These are phyloP conservation scores for Pichia heedii DNA, from an alignment of 805 yeast genomes.

Conservation along the genomic window DNA sequence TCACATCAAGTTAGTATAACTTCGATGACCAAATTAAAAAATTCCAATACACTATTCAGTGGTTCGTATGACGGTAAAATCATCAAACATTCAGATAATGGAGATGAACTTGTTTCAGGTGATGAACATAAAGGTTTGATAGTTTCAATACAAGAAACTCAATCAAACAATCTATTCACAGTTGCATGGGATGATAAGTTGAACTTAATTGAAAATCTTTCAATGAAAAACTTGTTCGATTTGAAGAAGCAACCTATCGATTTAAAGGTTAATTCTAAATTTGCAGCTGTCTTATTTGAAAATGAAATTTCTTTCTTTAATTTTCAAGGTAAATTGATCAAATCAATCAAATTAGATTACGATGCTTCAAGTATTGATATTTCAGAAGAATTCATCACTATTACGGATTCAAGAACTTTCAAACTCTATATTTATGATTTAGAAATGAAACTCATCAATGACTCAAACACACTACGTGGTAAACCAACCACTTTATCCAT, in stretches of 20 bases:
- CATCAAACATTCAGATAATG: slow-evolving; percentile 43
- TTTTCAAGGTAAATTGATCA: slow-evolving; percentile 22
- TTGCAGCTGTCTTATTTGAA: slow-evolving; percentile 38
- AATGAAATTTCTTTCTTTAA: slow-evolving; percentile 30
- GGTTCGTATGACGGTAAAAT: slow-evolving; percentile 83
- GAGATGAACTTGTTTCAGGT: slow-evolving; percentile 30
- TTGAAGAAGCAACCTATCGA: slow-evolving; percentile 42
- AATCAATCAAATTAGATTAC: slow-evolving; percentile 26
- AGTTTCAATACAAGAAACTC: slow-evolving; percentile 34
- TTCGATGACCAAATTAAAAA: slow-evolving; percentile 32
- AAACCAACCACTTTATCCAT: slow-evolving; percentile 55
- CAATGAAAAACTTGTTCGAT: slow-evolving; percentile 20
- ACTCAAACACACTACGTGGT: slow-evolving; percentile 42
- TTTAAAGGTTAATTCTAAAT: slow-evolving; percentile 28
- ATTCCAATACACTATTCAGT: slow-evolving; percentile 29
- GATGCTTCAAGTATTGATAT: slow-evolving; percentile 40
- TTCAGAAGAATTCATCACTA: slow-evolving; percentile 35
- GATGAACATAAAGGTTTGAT: slow-evolving; percentile 57
- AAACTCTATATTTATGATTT: slow-evolving; percentile 30
- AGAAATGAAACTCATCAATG: slow-evolving; percentile 11
- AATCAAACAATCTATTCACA: slow-evolving; percentile 20
- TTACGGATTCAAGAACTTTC: slow-evolving; percentile 38
- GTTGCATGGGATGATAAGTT: slow-evolving; percentile 87
- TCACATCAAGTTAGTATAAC: slow-evolving; percentile 87
- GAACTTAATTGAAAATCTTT: slow-evolving; percentile 28